Percentiles rank a stretch among this genome's conserved stretches.
phyloP scores from a whole-genome alignment of 2,329 filamentous ascomycete species.

The Fusarium annulatum region DNA sequence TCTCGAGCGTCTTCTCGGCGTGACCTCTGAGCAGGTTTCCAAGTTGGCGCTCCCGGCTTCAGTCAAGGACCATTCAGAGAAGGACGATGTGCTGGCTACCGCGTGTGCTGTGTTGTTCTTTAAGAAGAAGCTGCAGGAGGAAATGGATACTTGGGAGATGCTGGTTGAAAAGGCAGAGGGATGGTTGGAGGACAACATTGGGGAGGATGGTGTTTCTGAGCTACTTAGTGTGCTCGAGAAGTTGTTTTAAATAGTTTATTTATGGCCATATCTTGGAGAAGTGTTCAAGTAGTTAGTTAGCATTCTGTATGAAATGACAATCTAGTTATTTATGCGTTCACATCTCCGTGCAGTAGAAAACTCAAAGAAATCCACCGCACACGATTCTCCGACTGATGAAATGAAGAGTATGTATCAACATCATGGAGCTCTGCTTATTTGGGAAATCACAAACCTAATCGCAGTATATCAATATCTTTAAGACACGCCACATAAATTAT shows the following conservation, averaged over 20 bases:
- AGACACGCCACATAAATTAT: too few relatives aligned
- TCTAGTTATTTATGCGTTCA: neutral
- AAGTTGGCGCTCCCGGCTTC: constrained; percentile 12
- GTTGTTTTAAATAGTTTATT: constrained; percentile 12
- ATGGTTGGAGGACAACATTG: constrained; percentile 56
- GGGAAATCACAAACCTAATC: too few relatives aligned
- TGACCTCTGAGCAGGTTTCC: constrained; percentile 9
- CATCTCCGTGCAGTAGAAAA: too few relatives aligned
- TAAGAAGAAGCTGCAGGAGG: constrained; percentile 54
- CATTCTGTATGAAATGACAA: neutral
- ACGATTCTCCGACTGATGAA: too few relatives aligned
- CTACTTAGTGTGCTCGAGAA: constrained; percentile 33
- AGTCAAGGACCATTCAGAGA: neutral
- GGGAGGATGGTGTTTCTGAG: constrained; percentile 8
- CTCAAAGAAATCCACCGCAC: too few relatives aligned
- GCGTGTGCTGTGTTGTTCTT: constrained; percentile 52
- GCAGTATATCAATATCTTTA: too few relatives aligned
- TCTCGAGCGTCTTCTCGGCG: constrained; percentile 46
- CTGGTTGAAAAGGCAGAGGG: constrained; percentile 68
- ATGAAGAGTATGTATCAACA: too few relatives aligned
- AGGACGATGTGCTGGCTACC: constrained; percentile 43
- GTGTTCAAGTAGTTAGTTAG: neutral
- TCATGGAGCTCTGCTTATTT: too few relatives aligned
- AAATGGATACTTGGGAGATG: constrained; percentile 72
- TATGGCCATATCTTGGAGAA: neutral